Percentiles rank a stretch among this genome's conserved stretches.
Conservation (phyloP, 306 rosid genomes). For the Rosa multiflora region DNA sequence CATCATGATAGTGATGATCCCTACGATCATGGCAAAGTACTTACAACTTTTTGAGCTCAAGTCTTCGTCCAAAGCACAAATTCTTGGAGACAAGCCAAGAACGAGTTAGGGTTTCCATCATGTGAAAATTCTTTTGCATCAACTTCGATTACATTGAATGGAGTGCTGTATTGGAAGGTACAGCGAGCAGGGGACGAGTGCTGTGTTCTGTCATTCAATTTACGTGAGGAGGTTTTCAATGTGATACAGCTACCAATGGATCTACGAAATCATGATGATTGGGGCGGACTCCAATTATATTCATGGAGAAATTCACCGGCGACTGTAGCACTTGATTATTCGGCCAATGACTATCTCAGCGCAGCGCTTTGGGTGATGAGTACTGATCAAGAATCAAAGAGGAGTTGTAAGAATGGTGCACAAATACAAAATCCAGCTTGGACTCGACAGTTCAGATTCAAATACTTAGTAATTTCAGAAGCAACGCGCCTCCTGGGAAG, state of each 20-base stretch:
- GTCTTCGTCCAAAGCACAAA: background rate
- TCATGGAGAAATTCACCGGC: slow-evolving; percentile 8
- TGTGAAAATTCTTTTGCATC: background rate
- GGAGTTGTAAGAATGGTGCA: background rate
- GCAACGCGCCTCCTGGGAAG: background rate
- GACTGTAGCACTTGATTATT: background rate
- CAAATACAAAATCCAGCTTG: background rate
- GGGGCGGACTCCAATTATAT: background rate
- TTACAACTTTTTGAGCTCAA: background rate
- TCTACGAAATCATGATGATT: background rate
- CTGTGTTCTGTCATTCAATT: background rate
- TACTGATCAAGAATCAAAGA: background rate
- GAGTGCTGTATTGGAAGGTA: background rate
- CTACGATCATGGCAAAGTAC: background rate
- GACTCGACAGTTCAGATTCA: background rate
- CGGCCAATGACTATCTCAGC: background rate
- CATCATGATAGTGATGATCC: background rate
- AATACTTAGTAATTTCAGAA: too few relatives aligned
- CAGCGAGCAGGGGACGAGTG: background rate
- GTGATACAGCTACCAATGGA: background rate
- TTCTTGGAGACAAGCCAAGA: background rate
- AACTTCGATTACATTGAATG: background rate
- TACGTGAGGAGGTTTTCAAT: background rate
- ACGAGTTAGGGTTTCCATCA: slow-evolving; percentile 5
- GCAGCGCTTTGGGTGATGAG: background rate